Evolutionary conservation across 2,329 filamentous ascomycete genomes (phyloP), one percentile per base, ranked within the genome.

Genomic region (Microdochium bolleyi): DNA sequence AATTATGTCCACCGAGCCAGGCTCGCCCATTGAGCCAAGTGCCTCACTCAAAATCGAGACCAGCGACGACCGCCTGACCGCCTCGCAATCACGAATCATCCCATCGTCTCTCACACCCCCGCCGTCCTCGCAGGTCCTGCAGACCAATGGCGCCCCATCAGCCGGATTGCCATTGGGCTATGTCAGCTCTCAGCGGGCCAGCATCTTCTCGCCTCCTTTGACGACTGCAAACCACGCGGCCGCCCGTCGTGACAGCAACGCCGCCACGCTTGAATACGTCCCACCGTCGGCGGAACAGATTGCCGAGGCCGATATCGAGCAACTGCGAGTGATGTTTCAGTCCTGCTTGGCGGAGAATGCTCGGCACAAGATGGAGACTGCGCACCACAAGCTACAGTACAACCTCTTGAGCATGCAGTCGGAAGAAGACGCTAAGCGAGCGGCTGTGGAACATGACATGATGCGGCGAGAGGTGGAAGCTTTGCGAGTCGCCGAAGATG

Each of bases 401-500:
- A 91, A 87, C 61, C 80, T 96, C 63, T 79, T 95, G 25, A 84
- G 82, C 51, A 84, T 96, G 58, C 89, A 95, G 63, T 91, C 88
- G 52, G 84, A 87, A 49, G 90, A 95, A 60, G 87, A 91, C 27
- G 82, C 89, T 10, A 92, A 95, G 69, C 84, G 91, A 24, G 90
- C 92, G 59, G 87, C 85, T 34, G 92, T 96, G 4, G 92, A 96
- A 69, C 88, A 95, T 61, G 88, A 94, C 58, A 92, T 96, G 82
- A 87, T 87, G n/a, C 83, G 89, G 56, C 81, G 88, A 22, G 91
- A 96, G 69, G 87, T 95, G 21, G 88, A 96, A 56, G 88, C 92
- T 13, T 74, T 96, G 25, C 87, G 91, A 55, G 78, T 80, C 56
- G 84, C 84, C 14, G 88, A 94, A 63, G 81, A 87, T 64, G 80